A percentile compares a stretch with the other conserved stretches of the same genome.
Evolutionary conservation across 2,329 filamentous ascomycete genomes (phyloP).

Genomic region (Sporothrix luriei): DNA sequence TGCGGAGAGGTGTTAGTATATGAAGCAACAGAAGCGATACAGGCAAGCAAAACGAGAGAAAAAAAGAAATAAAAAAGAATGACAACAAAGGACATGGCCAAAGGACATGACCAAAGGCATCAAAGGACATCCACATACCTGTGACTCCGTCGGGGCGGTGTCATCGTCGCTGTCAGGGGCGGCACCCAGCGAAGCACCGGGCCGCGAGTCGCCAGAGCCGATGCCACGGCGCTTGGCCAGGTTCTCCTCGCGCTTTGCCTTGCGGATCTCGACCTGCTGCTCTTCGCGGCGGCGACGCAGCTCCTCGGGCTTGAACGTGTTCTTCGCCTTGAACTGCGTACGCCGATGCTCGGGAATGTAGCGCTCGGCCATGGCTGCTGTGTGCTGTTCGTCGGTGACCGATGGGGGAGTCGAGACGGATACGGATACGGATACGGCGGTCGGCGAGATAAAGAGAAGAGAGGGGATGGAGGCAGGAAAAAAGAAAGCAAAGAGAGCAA

Average conservation of each 20-base stretch:
- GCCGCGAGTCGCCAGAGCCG: constrained; percentile 74
- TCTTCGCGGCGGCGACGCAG: constrained; percentile 97
- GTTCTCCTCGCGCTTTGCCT: constrained; percentile 98
- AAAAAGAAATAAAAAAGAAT: constrained; percentile 35
- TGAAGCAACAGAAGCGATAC: not conserved
- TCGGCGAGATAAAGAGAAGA: constrained; percentile 9
- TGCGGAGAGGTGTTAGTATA: constrained; percentile 46
- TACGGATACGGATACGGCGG: not conserved
- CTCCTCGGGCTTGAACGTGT: constrained; percentile 98
- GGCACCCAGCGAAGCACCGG: constrained; percentile 80
- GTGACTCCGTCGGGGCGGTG: constrained; percentile 87
- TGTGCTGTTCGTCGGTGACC: constrained; percentile 22
- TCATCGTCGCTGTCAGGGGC: constrained; percentile 98
- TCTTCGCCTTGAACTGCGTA: constrained; percentile 99
- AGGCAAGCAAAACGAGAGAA: constrained; percentile 23
- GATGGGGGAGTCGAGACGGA: not conserved
- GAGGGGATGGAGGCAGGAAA: not conserved
- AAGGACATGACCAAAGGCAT: constrained; percentile 28
- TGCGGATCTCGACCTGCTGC: constrained; percentile 98
- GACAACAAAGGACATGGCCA: not conserved
- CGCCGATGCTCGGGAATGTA: constrained; percentile 99
- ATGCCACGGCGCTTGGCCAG: constrained; percentile 97
- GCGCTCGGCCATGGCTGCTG: constrained; percentile 85
- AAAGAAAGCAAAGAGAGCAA: not conserved
- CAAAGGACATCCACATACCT: constrained; percentile 64